Percentiles rank a stretch among this genome's conserved stretches.
Conservation (phyloP, 116 monocot genomes). For the Papilionanthe hybrid region DNA sequence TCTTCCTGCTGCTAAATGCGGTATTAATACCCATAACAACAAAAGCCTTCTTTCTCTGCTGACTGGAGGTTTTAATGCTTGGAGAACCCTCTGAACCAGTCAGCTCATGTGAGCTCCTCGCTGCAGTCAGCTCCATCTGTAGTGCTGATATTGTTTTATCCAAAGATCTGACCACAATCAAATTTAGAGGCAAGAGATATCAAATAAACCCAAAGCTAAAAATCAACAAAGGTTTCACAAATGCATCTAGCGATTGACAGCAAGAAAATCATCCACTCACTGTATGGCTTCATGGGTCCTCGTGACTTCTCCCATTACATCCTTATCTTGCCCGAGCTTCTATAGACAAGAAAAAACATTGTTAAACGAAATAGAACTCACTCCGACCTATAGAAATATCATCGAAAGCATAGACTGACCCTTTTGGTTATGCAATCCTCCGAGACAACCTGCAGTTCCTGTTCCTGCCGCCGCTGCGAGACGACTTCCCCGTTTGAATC, state of each 20-base stretch:
- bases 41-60: conserved; percentile 71
- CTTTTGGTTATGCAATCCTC: conserved; percentile 50
- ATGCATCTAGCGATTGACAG: background rate
- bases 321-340: conserved; percentile 48
- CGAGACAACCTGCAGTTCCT: conserved; percentile 55
- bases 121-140: conserved; percentile 77
- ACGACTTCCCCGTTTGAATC: conserved; percentile 34
- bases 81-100: conserved; percentile 28
- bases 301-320: conserved; percentile 72
- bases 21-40: conserved; percentile 91
- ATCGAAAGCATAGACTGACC: conserved; percentile 28
- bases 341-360: conserved; percentile 9
- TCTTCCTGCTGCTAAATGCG: conserved; percentile 91
- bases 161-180: conserved; percentile 49
- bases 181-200: background rate
- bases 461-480: conserved; percentile 39
- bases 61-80: conserved; percentile 7
- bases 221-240: background rate
- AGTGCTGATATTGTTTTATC: conserved; percentile 77
- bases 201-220: background rate
- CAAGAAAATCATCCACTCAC: conserved; percentile 34
- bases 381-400: background rate
- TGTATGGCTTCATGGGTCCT: conserved; percentile 82
- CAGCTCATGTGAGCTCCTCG: conserved; percentile 49
- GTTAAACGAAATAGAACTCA: background rate